phyloP scores from a whole-genome alignment of 352 stramenopile genomes.

The Peronospora tabacina region DNA sequence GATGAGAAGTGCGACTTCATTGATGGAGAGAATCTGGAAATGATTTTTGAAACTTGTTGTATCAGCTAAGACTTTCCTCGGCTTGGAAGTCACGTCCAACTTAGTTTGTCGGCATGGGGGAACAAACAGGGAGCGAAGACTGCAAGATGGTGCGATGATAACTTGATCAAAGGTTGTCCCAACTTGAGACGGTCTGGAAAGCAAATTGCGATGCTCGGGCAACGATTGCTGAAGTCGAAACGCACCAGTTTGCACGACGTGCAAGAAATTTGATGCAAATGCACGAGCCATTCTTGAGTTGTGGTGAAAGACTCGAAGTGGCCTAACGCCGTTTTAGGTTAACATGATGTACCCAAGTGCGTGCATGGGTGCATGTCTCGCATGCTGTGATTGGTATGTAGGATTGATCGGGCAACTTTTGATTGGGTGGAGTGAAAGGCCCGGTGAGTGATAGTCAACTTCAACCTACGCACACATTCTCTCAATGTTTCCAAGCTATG shows the following conservation, averaged over 20 bases:
- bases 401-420: no score
- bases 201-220: conserved; percentile 31
- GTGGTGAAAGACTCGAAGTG: no score
- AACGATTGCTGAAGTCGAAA: conserved; percentile 30
- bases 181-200: conserved; percentile 5
- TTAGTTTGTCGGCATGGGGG: neutral
- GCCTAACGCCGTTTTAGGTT: no score
- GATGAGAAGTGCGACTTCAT: conserved; percentile 46
- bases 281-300: conserved; percentile 11
- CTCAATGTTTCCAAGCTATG: no score
- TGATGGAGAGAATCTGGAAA: conserved; percentile 25
- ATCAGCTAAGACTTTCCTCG: neutral
- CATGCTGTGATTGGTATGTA: no score
- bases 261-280: conserved; percentile 25
- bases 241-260: conserved; percentile 29
- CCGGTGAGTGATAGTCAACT: no score
- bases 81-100: neutral
- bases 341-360: no score
- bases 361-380: no score
- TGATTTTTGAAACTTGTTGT: conserved; percentile 13
- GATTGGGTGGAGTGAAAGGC: no score
- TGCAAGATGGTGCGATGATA: conserved; percentile 14
- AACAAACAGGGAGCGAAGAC: conserved; percentile 26
- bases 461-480: no score
- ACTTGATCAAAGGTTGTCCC: conserved; percentile 6